phyloP scores from a whole-genome alignment of 768 basidiomycete species.

The Lactarius tabidus region DNA sequence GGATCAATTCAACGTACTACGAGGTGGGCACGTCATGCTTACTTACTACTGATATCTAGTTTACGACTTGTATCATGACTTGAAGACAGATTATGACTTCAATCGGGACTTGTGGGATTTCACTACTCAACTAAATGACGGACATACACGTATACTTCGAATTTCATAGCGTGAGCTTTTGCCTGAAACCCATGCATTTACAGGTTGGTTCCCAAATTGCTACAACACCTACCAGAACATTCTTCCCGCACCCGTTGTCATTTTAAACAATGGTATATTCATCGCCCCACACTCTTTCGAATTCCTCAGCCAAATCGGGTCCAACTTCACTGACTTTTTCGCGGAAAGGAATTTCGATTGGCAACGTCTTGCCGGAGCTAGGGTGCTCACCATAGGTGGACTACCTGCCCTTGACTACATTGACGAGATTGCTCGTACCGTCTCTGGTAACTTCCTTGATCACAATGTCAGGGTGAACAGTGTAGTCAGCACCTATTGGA shows the following conservation, averaged over 20 bases:
- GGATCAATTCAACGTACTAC: slow-evolving; percentile 47
- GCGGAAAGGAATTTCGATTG: slow-evolving; percentile 47
- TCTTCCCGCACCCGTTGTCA: slow-evolving; percentile 48
- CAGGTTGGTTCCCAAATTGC: slow-evolving; percentile 56
- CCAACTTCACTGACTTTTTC: slow-evolving; percentile 43
- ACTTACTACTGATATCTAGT: no score
- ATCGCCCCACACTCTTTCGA: slow-evolving; percentile 53
- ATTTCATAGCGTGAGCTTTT: neutral
- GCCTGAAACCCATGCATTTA: neutral
- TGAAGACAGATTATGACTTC: slow-evolving; percentile 65
- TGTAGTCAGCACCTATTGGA: slow-evolving; percentile 53
- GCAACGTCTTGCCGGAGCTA: slow-evolving; percentile 59
- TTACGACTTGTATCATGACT: neutral
- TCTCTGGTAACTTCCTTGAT: slow-evolving; percentile 62
- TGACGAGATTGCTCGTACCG: slow-evolving; percentile 50
- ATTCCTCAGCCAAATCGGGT: slow-evolving; percentile 44
- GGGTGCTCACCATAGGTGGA: slow-evolving; percentile 52
- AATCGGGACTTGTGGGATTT: slow-evolving; percentile 55
- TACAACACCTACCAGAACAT: slow-evolving; percentile 45
- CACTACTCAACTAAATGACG: slow-evolving; percentile 55
- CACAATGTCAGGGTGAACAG: slow-evolving; percentile 61
- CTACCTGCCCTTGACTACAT: slow-evolving; percentile 51
- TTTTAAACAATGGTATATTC: slow-evolving; percentile 36
- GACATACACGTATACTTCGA: slow-evolving; percentile 51
- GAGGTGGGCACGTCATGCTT: slow-evolving; percentile 32